These are phyloP conservation scores for Amanita polypyramis DNA, from an alignment of 768 basidiomycete genomes.

Conservation along the genomic window DNA sequence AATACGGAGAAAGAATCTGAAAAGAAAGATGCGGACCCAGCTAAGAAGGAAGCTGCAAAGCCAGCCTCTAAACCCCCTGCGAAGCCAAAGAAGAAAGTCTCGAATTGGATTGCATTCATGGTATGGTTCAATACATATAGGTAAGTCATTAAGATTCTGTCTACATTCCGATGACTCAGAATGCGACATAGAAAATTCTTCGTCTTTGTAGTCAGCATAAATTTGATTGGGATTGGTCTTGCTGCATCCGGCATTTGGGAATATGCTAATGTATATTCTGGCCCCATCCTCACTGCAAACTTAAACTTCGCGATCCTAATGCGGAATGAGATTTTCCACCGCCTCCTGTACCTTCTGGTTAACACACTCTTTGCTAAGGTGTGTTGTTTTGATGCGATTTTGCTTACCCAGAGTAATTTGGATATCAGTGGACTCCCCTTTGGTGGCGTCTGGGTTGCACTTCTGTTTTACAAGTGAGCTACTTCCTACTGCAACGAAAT, in stretches of 20 bases:
- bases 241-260: slow-evolving; percentile 57
- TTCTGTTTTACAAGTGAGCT: slow-evolving; percentile 50
- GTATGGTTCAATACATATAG: slow-evolving; percentile 70
- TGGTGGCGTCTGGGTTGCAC: slow-evolving; percentile 66
- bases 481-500: not conserved
- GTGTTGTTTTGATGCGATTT: slow-evolving; percentile 5
- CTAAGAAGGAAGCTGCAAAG: slow-evolving; percentile 29
- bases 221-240: slow-evolving; percentile 50
- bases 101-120: slow-evolving; percentile 46
- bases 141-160: slow-evolving; percentile 20
- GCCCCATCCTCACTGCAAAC: slow-evolving; percentile 64
- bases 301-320: slow-evolving; percentile 63
- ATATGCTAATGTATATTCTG: slow-evolving; percentile 48
- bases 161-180: not conserved
- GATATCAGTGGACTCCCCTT: slow-evolving; percentile 56
- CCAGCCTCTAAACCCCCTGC: slow-evolving; percentile 28
- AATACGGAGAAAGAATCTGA: not conserved
- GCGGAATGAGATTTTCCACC: slow-evolving; percentile 72
- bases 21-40: slow-evolving; percentile 14
- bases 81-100: slow-evolving; percentile 43
- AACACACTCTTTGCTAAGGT: slow-evolving; percentile 69
- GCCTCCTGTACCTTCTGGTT: slow-evolving; percentile 51
- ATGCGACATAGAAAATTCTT: slow-evolving; percentile 51
- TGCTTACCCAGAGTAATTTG: slow-evolving; percentile 8
- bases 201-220: slow-evolving; percentile 46